Base-by-base conservation (phyloP, 805 yeast genomes). In the Jamesozyma spencerorum region DNA sequence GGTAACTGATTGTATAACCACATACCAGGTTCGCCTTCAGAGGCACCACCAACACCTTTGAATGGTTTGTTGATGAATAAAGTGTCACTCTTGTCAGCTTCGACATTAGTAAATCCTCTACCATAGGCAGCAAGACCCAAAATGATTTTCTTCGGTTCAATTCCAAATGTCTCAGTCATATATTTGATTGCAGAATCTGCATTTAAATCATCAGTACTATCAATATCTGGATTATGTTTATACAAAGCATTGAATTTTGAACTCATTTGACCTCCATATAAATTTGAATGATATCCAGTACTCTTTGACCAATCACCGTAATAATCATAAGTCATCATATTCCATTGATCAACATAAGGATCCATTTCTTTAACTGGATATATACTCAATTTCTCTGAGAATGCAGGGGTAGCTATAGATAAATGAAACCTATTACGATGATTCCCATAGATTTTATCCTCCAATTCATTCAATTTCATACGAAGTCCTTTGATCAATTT, bases 81-180 rank as follows among this genome's bases (percentile, higher is more conserved):
- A 2, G 31, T 32, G 14, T 50, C 44, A 10, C 36, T 34, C 2
- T 32, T 17, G n/a, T 69, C 54, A 0, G 4, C 8, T 2, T 57
- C 47, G 0, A 70, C 71, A 26, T 65, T 55, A 0, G 62, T 60
- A 45, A 75, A 77, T 1, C 72, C 66, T 24, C 81, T 63, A 0
- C 96, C 97, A 57, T 87, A 92, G 14, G 77, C 64, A 0, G 97
- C 97, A 81, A 88, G 82, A 0, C 97, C 98, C 26, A 92, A 51
- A 1, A 81, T 67, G 5, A 90, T 47, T 53, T 85, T 83, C 0
- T 47, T 30, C 0, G 79, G 48, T 0, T 58, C 41, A 1, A 80
- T 68, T 0, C 79, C 44, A 38, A 30, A 75, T 1, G 48, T 42
- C 0, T 51, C 17, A 0, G 70, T 20, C 60, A 81, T 74, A 40